Percentiles rank a stretch among this genome's conserved stretches.
Conservation (phyloP, 2,329 filamentous ascomycete genomes). For the Phaeophleospora eucalypticola region DNA sequence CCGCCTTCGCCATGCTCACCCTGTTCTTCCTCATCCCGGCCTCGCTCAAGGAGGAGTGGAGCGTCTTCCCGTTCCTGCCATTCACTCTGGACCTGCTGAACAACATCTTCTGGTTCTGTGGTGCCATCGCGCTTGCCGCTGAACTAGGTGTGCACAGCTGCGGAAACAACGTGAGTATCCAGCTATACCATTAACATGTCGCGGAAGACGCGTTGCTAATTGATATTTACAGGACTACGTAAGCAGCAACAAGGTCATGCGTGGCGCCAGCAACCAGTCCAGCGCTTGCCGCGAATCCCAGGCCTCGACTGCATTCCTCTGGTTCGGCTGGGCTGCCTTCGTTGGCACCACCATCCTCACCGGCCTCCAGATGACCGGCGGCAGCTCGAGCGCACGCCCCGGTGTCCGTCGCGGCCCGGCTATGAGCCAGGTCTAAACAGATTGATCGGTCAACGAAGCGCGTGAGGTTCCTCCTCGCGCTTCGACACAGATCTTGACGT, state of each 20-base stretch:
- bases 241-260: conserved; percentile 38
- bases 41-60: conserved; percentile 51
- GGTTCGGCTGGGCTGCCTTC: conserved; percentile 68
- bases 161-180: conserved; percentile 11
- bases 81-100: conserved; percentile 57
- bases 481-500: too few relatives aligned
- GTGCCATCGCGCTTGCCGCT: conserved; percentile 65
- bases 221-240: conserved; percentile 34
- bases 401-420: conserved; percentile 45
- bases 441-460: too few relatives aligned
- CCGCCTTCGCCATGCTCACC: conserved; percentile 61
- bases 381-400: conserved; percentile 43
- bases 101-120: conserved; percentile 66
- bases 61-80: conserved; percentile 49
- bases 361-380: conserved; percentile 51
- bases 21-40: conserved; percentile 59
- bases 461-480: too few relatives aligned
- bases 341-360: conserved; percentile 53
- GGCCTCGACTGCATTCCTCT: conserved; percentile 70
- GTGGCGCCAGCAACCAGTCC: conserved; percentile 47
- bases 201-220: conserved; percentile 6
- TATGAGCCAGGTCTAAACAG: conserved; percentile 56
- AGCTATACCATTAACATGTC: too few relatives aligned
- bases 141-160: conserved; percentile 68
- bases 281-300: conserved; percentile 73